These are phyloP conservation scores for Hordeum marinum DNA, from an alignment of 176 grass and related monocot genomes.

Conservation along the genomic window DNA sequence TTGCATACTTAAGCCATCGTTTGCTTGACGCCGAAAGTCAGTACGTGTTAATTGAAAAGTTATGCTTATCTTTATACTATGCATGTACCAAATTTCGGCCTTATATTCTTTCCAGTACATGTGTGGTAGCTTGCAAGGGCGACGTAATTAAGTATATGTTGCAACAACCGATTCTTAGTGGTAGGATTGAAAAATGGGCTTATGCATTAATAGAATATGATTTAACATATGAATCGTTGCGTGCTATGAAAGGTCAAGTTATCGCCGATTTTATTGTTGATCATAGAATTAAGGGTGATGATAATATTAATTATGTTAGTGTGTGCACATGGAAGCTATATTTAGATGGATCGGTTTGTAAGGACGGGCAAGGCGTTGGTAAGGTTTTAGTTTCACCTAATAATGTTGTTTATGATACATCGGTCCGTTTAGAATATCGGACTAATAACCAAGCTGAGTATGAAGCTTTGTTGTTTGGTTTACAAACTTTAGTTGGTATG, in stretches of 20 bases:
- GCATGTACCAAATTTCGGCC: background rate
- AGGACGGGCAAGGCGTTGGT: background rate
- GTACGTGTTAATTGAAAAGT: background rate
- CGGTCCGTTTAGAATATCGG: background rate
- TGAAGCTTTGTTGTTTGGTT: background rate
- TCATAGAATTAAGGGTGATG: background rate
- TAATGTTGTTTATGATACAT: background rate
- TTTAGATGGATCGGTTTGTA: slow-evolving; percentile 5
- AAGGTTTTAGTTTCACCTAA: slow-evolving; percentile 5
- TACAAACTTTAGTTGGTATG: background rate
- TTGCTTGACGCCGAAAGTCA: background rate
- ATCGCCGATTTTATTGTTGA: background rate
- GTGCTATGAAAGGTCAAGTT: background rate
- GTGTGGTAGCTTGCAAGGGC: background rate
- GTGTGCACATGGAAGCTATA: background rate
- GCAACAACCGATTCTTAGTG: background rate
- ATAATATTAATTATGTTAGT: background rate
- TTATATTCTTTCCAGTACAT: background rate
- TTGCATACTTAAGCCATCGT: no score
- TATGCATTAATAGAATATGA: background rate
- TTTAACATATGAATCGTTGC: background rate
- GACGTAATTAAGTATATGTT: background rate
- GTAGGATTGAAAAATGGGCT: background rate
- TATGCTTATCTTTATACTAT: slow-evolving; percentile 1
- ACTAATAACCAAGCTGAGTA: slow-evolving; percentile 1